Conservation (phyloP, 257 asterid species). For the Plectranthus barbatus region DNA sequence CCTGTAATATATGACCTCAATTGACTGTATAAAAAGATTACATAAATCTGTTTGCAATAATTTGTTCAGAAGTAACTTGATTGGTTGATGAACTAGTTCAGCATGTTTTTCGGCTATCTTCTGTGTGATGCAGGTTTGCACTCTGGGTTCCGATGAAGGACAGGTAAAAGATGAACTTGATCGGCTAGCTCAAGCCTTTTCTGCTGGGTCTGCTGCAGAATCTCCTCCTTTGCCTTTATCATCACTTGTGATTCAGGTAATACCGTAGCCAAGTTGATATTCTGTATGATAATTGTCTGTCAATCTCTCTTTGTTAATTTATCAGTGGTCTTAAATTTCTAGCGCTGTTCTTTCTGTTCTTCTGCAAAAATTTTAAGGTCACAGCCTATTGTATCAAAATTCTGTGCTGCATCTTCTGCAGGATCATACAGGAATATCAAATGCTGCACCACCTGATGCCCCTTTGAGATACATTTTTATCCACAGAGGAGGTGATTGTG, state of each 20-base stretch:
- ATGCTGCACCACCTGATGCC: conserved; percentile 93
- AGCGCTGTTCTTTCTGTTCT: no score
- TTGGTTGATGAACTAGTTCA: conserved; percentile 5
- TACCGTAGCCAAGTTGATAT: background rate
- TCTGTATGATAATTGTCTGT: background rate
- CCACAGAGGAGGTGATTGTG: conserved; percentile 36
- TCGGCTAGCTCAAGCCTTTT: conserved; percentile 64
- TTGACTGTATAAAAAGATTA: no score
- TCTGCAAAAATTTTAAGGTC: no score
- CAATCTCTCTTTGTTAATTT: background rate
- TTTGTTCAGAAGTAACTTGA: conserved; percentile 2
- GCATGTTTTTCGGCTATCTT: background rate
- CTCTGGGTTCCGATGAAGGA: conserved; percentile 49
- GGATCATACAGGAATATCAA: conserved; percentile 97
- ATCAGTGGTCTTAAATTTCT: no score
- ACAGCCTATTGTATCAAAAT: background rate
- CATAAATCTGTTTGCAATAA: no score
- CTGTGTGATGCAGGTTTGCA: conserved; percentile 54
- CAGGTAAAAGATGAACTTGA: conserved; percentile 53
- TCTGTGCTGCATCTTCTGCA: conserved; percentile 22
- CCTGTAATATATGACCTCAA: background rate
- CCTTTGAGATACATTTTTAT: conserved; percentile 52
- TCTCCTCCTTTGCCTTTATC: conserved; percentile 70
- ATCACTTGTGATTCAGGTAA: conserved; percentile 78
- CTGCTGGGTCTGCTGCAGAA: conserved; percentile 42